These are phyloP conservation scores for Penicillium frequentans DNA, from an alignment of 2,329 filamentous ascomycete species.

Conservation along the genomic window DNA sequence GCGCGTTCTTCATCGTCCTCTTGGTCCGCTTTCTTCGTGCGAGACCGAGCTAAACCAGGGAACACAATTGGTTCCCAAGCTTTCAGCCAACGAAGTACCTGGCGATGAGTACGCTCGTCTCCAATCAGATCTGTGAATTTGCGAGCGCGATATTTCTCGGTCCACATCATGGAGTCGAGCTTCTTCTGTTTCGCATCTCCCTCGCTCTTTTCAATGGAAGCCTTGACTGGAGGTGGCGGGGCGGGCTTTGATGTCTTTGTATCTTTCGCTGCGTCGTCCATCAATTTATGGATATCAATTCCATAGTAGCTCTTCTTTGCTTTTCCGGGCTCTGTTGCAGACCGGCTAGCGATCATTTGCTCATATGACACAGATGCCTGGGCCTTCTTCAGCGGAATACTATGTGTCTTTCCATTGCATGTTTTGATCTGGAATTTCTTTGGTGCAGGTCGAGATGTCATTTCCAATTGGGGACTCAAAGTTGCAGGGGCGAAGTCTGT, in stretches of 20 bases:
- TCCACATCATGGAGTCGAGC: conserved; percentile 66
- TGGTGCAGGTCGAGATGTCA: conserved; percentile 14
- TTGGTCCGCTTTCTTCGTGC: conserved; percentile 46
- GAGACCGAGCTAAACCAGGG: conserved; percentile 67
- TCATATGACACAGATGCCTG: conserved; percentile 49
- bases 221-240: conserved; percentile 21
- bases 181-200: conserved; percentile 29
- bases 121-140: conserved; percentile 93
- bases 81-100: conserved; percentile 91
- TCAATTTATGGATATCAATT: conserved; percentile 81
- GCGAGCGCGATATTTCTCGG: conserved; percentile 91
- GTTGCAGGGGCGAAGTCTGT: conserved; percentile 2
- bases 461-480: conserved; percentile 3
- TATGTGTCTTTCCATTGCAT: conserved; percentile 50
- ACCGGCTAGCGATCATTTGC: conserved; percentile 55
- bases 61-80: conserved; percentile 92
- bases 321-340: conserved; percentile 50
- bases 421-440: conserved; percentile 43
- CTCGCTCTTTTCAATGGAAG: conserved; percentile 33
- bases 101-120: conserved; percentile 88
- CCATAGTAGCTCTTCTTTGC: conserved; percentile 77
- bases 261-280: conserved; percentile 69
- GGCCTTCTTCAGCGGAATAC: conserved; percentile 41
- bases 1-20: conserved; percentile 66
- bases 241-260: conserved; percentile 24